A percentile compares a stretch with the other conserved stretches of the same genome.
These are phyloP conservation scores for Sugiyamaella neomexicana DNA, from an alignment of 1,139 yeast genomes.

Conservation along the genomic window DNA sequence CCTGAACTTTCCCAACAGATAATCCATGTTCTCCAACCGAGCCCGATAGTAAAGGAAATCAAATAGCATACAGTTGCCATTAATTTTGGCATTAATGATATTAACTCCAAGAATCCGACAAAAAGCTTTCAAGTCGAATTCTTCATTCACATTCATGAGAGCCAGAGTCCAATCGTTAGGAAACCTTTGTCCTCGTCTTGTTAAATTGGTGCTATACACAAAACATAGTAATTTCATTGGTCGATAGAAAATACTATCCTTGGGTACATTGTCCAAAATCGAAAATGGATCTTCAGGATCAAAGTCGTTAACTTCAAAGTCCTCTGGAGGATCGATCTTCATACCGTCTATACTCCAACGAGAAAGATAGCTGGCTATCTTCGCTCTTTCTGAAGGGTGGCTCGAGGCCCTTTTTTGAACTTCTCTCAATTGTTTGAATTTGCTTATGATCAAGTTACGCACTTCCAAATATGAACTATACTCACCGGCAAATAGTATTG, in stretches of 20 bases:
- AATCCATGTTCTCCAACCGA: constrained; percentile 6
- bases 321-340: constrained; percentile 1
- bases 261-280: constrained; percentile 22
- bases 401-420: background rate
- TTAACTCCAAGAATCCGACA: constrained; percentile 18
- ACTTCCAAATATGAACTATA: constrained; percentile 18
- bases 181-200: constrained; percentile 1
- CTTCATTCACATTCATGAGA: constrained; percentile 11
- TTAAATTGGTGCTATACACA: constrained; percentile 13
- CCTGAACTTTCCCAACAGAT: background rate
- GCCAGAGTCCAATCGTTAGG: constrained; percentile 23
- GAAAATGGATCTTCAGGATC: constrained; percentile 16
- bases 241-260: constrained; percentile 15
- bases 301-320: constrained; percentile 19
- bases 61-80: constrained; percentile 16
- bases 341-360: background rate
- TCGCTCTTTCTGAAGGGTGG: background rate
- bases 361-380: background rate
- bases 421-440: constrained; percentile 9
- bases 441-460: constrained; percentile 6
- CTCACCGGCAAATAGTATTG: constrained; percentile 22
- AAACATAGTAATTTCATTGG: constrained; percentile 19
- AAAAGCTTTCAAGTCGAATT: constrained; percentile 16
- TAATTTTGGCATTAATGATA: constrained; percentile 19
- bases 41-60: constrained; percentile 4